These are phyloP conservation scores for Pulveroboletus sp. DNA, from an alignment of 768 basidiomycete species.

Conservation along the genomic window DNA sequence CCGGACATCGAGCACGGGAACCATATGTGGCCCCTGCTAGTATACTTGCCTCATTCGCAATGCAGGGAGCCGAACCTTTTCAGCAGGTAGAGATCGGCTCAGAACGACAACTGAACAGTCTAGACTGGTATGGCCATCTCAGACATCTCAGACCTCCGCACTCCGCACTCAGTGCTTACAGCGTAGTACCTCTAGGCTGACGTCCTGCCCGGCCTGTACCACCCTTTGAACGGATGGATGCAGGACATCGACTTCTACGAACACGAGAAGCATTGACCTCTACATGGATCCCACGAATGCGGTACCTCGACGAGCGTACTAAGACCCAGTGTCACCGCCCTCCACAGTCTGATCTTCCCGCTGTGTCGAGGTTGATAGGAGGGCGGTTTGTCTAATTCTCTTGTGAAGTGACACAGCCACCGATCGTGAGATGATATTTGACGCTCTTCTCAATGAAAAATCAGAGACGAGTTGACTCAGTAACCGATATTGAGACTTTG, in stretches of 20 bases:
- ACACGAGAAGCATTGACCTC: slow-evolving; percentile 51
- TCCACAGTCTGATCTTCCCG: not conserved
- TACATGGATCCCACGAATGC: slow-evolving; percentile 2
- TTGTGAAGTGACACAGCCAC: slow-evolving; percentile 22
- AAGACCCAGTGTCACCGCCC: not conserved
- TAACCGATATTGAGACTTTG: not conserved
- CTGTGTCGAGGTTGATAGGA: not conserved
- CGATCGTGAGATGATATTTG: slow-evolving; percentile 25
- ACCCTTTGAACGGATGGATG: slow-evolving; percentile 71
- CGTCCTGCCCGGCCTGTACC: slow-evolving; percentile 47
- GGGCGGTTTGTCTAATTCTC: not conserved
- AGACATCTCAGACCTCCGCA: too few relatives aligned
- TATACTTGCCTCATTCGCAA: slow-evolving; percentile 78
- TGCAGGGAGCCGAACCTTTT: slow-evolving; percentile 43
- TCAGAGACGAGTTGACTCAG: not conserved
- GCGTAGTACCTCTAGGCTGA: not conserved
- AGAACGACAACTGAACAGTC: slow-evolving; percentile 45
- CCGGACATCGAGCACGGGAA: not conserved
- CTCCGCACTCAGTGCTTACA: too few relatives aligned
- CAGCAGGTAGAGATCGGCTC: too few relatives aligned
- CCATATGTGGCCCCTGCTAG: slow-evolving; percentile 55
- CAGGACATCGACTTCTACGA: slow-evolving; percentile 53
- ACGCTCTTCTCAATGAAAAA: slow-evolving; percentile 10
- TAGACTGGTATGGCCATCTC: slow-evolving; percentile 64
- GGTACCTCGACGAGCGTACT: not conserved